phyloP scores from a whole-genome alignment of 352 stramenopile genomes.

The Phytophthora nicotianae region DNA sequence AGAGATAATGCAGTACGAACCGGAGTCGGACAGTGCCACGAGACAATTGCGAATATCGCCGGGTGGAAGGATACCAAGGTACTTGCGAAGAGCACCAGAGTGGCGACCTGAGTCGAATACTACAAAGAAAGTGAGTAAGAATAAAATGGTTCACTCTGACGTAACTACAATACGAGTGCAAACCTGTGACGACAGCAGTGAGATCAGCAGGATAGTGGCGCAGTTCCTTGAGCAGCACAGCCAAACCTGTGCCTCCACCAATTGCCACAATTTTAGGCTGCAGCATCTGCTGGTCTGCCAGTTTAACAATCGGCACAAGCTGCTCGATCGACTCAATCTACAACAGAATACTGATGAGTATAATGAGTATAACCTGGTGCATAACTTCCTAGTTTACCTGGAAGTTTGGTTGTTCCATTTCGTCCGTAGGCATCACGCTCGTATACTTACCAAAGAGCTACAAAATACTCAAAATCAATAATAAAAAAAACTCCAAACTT shows the following conservation, averaged over 20 bases:
- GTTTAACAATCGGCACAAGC: conserved; percentile 71
- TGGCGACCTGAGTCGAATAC: conserved; percentile 88
- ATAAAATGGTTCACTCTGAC: neutral
- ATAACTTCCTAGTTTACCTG: conserved; percentile 48
- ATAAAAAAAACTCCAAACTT: neutral
- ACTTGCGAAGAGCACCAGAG: conserved; percentile 81
- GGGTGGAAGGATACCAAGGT: conserved; percentile 80
- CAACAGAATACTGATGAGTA: neutral
- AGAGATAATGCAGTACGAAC: conserved; percentile 28
- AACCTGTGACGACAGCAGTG: conserved; percentile 84
- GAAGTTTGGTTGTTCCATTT: conserved; percentile 82
- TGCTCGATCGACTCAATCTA: conserved; percentile 85
- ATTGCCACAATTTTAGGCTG: conserved; percentile 87
- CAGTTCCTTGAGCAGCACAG: conserved; percentile 84
- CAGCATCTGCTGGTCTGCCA: conserved; percentile 80
- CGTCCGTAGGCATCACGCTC: conserved; percentile 85
- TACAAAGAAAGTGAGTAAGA: conserved; percentile 12
- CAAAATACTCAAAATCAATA: conserved; percentile 9
- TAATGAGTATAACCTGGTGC: neutral
- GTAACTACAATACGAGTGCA: neutral
- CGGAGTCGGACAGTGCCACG: conserved; percentile 81
- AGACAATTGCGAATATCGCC: conserved; percentile 90
- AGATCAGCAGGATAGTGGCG: conserved; percentile 85
- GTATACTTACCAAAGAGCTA: conserved; percentile 87
- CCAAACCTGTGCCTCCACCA: conserved; percentile 78